phyloP scores from a whole-genome alignment of 1,284 basidiomycete genomes.

The Mycocalia duriaeana region DNA sequence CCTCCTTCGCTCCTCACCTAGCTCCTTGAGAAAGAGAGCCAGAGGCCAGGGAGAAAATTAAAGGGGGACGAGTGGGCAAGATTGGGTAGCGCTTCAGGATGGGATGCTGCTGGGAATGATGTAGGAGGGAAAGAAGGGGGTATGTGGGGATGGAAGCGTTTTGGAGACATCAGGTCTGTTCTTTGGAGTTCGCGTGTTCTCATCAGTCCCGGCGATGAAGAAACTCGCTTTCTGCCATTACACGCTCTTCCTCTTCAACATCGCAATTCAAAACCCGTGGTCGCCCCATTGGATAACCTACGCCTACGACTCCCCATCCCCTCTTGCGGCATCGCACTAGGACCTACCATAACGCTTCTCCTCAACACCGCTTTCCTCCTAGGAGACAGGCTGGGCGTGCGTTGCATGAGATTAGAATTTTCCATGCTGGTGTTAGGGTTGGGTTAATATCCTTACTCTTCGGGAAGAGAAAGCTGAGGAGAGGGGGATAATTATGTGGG shows the following conservation, averaged over 20 bases:
- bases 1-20: constrained; percentile 42
- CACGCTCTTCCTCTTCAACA: too few relatives aligned
- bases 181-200: constrained; percentile 46
- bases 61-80: constrained; percentile 53
- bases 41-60: constrained; percentile 31
- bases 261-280: too few relatives aligned
- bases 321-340: neutral
- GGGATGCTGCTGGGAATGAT: constrained; percentile 40
- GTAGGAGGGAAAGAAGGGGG: neutral
- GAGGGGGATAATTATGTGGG: too few relatives aligned
- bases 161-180: too few relatives aligned
- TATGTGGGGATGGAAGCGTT: constrained; percentile 7
- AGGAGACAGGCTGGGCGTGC: too few relatives aligned
- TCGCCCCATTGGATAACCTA: too few relatives aligned
- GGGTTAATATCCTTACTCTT: too few relatives aligned
- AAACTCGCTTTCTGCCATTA: too few relatives aligned
- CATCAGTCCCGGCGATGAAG: constrained; percentile 2
- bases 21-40: constrained; percentile 45
- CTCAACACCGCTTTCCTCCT: too few relatives aligned
- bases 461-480: too few relatives aligned
- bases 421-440: too few relatives aligned
- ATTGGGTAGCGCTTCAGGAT: constrained; percentile 49
- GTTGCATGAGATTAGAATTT: too few relatives aligned
- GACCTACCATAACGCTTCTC: neutral
- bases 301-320: neutral